phyloP scores from a whole-genome alignment of 2,329 filamentous ascomycete species.

The Cytospora leucostoma region DNA sequence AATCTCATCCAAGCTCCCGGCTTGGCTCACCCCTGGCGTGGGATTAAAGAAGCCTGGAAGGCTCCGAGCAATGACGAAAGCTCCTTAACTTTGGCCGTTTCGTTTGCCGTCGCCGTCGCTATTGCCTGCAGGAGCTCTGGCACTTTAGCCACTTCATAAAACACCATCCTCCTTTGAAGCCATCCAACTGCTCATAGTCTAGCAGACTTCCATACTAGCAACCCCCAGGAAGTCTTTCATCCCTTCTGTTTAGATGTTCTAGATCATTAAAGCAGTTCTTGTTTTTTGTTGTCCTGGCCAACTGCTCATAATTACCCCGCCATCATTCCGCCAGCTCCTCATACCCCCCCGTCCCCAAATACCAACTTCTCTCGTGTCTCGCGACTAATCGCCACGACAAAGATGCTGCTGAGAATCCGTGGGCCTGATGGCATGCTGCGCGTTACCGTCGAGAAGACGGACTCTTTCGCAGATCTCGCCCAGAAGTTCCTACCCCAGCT shows the following conservation, averaged over 20 bases:
- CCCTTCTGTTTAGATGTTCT: neutral
- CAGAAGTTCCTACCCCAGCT: constrained; percentile 60
- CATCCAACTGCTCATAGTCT: neutral
- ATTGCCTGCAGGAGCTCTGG: neutral
- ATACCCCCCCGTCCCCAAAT: neutral
- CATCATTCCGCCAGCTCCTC: neutral
- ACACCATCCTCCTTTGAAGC: neutral
- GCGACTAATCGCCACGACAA: constrained; percentile 30
- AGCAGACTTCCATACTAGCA: neutral
- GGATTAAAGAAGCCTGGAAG: neutral
- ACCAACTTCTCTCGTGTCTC: no score
- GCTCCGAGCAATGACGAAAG: constrained; percentile 30
- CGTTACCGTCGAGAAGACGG: constrained; percentile 72
- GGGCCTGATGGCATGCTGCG: constrained; percentile 93
- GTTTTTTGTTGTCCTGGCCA: neutral
- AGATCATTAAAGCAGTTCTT: neutral
- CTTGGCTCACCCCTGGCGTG: constrained; percentile 10
- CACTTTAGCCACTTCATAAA: neutral
- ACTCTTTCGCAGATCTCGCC: constrained; percentile 69
- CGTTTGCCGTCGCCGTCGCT: neutral
- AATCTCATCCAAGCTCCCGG: constrained; percentile 4
- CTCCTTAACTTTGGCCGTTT: constrained; percentile 3
- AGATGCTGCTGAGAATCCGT: constrained; percentile 83
- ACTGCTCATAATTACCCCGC: constrained; percentile 3
- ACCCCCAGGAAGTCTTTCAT: neutral